These are phyloP conservation scores for Chlamydomonas asymmetrica DNA, from an alignment of 139 green algal genomes.

Conservation along the genomic window DNA sequence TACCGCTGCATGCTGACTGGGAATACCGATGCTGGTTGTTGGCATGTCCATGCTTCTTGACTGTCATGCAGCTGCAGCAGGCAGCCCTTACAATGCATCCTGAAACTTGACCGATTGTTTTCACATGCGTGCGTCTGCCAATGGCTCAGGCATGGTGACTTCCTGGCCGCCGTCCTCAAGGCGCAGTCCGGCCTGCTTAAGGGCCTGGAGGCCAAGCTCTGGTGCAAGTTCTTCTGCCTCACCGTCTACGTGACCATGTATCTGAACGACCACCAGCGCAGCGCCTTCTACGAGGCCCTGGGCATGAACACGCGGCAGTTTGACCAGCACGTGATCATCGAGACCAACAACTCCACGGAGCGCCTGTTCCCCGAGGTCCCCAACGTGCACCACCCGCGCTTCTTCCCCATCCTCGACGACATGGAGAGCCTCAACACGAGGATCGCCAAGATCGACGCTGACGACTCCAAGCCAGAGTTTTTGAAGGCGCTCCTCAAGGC, in stretches of 20 bases:
- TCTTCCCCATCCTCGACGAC: constrained; percentile 18
- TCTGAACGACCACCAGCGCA: constrained; percentile 94
- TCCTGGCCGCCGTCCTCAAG: constrained; percentile 94
- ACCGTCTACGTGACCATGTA: constrained; percentile 99
- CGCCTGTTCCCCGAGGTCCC: constrained; percentile 93
- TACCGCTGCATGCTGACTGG: too few species aligned
- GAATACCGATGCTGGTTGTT: neutral
- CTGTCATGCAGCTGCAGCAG: too few species aligned
- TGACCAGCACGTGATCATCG: constrained; percentile 94
- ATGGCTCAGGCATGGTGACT: constrained; percentile 77
- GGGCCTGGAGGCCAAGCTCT: constrained; percentile 71
- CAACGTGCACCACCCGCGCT: constrained; percentile 68
- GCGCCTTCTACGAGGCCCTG: constrained; percentile 89
- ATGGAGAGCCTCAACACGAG: constrained; percentile 19
- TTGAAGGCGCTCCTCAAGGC: constrained; percentile 77
- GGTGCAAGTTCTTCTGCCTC: constrained; percentile 97
- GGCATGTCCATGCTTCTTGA: neutral
- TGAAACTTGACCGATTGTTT: neutral
- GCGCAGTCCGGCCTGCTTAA: constrained; percentile 83
- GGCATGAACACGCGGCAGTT: constrained; percentile 92
- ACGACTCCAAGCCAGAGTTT: neutral
- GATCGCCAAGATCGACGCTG: neutral
- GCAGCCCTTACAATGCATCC: too few species aligned
- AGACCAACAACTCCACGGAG: constrained; percentile 96
- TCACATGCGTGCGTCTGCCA: too few species aligned